Percentiles rank a stretch among this genome's conserved stretches.
These are phyloP conservation scores for Penicillium cinerascens DNA, from an alignment of 495 filamentous ascomycete genomes.

Conservation along the genomic window DNA sequence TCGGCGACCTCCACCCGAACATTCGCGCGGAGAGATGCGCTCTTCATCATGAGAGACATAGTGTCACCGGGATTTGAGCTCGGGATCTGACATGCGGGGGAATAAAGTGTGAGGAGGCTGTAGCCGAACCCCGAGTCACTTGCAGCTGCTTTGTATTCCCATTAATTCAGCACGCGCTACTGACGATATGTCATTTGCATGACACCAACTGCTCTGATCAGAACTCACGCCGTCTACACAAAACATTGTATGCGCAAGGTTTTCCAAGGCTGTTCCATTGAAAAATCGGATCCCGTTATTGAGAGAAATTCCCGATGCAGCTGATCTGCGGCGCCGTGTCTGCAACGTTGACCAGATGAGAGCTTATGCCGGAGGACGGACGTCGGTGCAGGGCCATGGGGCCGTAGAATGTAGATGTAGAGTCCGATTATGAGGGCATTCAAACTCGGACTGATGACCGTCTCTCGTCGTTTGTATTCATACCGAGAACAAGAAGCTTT, in stretches of 20 bases:
- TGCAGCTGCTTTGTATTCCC: too few species aligned
- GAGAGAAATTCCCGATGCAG: not conserved
- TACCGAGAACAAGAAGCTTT: too few species aligned
- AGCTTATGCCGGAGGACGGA: not conserved
- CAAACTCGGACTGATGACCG: not conserved
- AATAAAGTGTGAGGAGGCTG: not conserved
- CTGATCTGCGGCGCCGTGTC: not conserved
- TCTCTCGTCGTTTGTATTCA: not conserved
- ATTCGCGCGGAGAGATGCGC: constrained; percentile 1
- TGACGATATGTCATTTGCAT: not conserved
- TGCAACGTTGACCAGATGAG: not conserved
- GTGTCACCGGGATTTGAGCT: not conserved
- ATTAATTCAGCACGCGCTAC: not conserved
- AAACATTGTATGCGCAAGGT: not conserved
- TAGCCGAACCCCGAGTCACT: not conserved
- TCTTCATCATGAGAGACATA: not conserved
- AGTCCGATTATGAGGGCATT: not conserved
- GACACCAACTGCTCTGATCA: not conserved
- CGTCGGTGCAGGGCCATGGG: not conserved
- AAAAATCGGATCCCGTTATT: constrained; percentile 6
- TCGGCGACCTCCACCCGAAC: constrained; percentile 9
- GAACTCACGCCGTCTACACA: not conserved
- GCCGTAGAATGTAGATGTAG: not conserved
- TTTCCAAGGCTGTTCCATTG: not conserved
- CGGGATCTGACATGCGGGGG: not conserved